Conservation (phyloP, 2,329 filamentous ascomycete genomes). For the Penicillium sp. region DNA sequence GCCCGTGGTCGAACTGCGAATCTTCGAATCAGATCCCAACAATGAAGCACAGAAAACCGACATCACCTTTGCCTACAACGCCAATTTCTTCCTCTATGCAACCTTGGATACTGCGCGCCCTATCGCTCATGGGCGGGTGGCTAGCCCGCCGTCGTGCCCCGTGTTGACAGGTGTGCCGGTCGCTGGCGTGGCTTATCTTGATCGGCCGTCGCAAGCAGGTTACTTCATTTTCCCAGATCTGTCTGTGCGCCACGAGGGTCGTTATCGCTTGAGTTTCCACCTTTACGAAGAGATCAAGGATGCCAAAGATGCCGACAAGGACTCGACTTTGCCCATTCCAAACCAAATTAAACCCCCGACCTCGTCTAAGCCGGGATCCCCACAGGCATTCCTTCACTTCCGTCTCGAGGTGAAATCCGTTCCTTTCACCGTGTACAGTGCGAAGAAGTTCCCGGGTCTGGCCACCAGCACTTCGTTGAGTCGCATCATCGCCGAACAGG, state of each 20-base stretch:
- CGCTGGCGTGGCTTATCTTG: constrained; percentile 92
- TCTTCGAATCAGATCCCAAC: constrained; percentile 64
- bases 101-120: constrained; percentile 83
- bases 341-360: constrained; percentile 24
- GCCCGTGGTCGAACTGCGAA: constrained; percentile 85
- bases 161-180: constrained; percentile 93
- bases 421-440: constrained; percentile 86
- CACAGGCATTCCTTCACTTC: constrained; percentile 68
- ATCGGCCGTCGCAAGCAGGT: constrained; percentile 73
- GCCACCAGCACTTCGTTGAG: constrained; percentile 86
- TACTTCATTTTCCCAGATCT: constrained; percentile 98
- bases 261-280: constrained; percentile 87
- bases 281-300: constrained; percentile 93
- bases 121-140: constrained; percentile 76
- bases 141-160: constrained; percentile 66
- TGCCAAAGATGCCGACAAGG: constrained; percentile 69
- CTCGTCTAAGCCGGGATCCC: constrained; percentile 42
- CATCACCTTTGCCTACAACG: constrained; percentile 87
- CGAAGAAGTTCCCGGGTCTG: constrained; percentile 96
- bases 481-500: constrained; percentile 90
- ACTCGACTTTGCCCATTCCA: constrained; percentile 41
- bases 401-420: constrained; percentile 85
- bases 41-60: constrained; percentile 62
- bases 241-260: constrained; percentile 91
- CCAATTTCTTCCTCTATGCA: constrained; percentile 95